Percentiles rank a stretch among this genome's conserved stretches.
phyloP scores from a whole-genome alignment of 257 asterid genomes.

The Solanum microdontum region DNA sequence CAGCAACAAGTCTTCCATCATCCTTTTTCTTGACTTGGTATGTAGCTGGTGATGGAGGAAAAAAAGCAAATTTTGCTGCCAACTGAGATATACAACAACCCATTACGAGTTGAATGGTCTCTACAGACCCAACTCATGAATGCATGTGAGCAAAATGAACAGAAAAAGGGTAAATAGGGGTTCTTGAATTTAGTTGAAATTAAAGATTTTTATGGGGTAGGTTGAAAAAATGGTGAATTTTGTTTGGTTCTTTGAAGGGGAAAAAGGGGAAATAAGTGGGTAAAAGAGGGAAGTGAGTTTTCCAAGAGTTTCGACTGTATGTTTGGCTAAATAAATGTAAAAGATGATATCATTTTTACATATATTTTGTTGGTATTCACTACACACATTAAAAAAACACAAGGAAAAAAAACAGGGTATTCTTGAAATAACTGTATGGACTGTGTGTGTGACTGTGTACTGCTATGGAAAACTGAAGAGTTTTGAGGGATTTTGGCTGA shows the following conservation, averaged over 20 bases:
- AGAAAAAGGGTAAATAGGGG: neutral
- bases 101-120: slow-evolving; percentile 32
- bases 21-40: slow-evolving; percentile 71
- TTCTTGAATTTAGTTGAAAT: slow-evolving; percentile 13
- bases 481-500: neutral
- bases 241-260: slow-evolving; percentile 11
- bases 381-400: neutral
- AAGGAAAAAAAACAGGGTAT: neutral
- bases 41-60: slow-evolving; percentile 90
- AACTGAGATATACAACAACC: slow-evolving; percentile 81
- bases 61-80: slow-evolving; percentile 95
- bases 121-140: slow-evolving; percentile 39
- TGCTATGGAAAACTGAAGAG: neutral
- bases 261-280: neutral
- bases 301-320: slow-evolving; percentile 7
- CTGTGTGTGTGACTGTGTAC: neutral
- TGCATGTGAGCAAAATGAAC: slow-evolving; percentile 24
- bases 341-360: neutral
- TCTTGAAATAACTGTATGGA: neutral
- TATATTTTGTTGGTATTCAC: neutral
- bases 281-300: slow-evolving; percentile 11
- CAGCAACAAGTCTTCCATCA: slow-evolving; percentile 71
- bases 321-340: slow-evolving; percentile 26
- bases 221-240: slow-evolving; percentile 1
- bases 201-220: neutral